Percentiles rank a stretch among this genome's conserved stretches.
Conservation (phyloP, 164 flowering plant species). For the Magnolia kwangsiensis region DNA sequence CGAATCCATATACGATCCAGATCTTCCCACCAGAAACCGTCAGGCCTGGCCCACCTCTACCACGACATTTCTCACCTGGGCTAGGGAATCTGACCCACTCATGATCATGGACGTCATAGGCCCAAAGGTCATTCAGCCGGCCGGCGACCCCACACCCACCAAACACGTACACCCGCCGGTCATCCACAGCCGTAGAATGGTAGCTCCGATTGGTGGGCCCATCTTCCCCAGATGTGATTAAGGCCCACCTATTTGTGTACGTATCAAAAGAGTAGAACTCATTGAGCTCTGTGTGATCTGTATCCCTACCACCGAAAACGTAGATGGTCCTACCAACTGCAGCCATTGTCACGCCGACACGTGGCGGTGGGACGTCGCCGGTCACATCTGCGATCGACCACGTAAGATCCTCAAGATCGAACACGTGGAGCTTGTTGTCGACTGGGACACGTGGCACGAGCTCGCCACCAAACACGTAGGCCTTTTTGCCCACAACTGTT, state of each 20-base stretch:
- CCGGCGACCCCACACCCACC: conserved; percentile 84
- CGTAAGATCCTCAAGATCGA: conserved; percentile 48
- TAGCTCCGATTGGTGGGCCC: conserved; percentile 80
- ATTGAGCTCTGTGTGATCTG: conserved; percentile 64
- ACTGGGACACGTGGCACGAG: conserved; percentile 78
- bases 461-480: conserved; percentile 93
- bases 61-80: conserved; percentile 55
- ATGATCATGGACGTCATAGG: conserved; percentile 42
- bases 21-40: conserved; percentile 52
- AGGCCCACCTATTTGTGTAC: conserved; percentile 53
- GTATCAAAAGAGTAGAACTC: conserved; percentile 89
- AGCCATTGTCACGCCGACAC: conserved; percentile 87
- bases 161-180: conserved; percentile 56
- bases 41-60: conserved; percentile 88
- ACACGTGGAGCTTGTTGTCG: conserved; percentile 72
- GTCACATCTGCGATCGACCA: conserved; percentile 68
- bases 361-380: conserved; percentile 89
- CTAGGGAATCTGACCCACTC: conserved; percentile 51
- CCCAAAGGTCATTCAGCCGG: conserved; percentile 81
- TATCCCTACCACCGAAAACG: conserved; percentile 89
- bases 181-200: conserved; percentile 73
- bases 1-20: conserved; percentile 91
- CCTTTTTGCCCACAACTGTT: conserved; percentile 60
- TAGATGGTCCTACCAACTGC: conserved; percentile 59
- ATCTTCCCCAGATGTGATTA: conserved; percentile 44